A percentile compares a stretch with the other conserved stretches of the same genome.
These are phyloP conservation scores for Atalantia buxifolia DNA, from an alignment of 345 rosid species.

Conservation along the genomic window DNA sequence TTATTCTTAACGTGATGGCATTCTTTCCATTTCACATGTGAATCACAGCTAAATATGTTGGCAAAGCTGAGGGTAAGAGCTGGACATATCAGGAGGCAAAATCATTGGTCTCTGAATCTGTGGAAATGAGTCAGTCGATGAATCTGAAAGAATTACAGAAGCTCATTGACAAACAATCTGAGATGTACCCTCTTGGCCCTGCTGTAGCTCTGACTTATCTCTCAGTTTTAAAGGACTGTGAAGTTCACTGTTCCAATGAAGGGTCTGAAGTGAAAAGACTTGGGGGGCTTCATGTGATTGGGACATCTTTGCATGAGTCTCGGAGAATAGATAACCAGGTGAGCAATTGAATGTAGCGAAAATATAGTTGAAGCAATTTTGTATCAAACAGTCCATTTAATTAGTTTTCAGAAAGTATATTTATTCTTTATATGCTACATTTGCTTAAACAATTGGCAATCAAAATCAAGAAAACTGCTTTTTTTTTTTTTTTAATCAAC, in stretches of 20 bases:
- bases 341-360: slow-evolving; percentile 16
- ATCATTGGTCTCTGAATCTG: slow-evolving; percentile 63
- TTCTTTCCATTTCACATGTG: slow-evolving; percentile 14
- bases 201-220: slow-evolving; percentile 79
- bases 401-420: slow-evolving; percentile 7
- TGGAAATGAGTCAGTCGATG: slow-evolving; percentile 79
- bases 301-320: slow-evolving; percentile 94
- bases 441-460: neutral
- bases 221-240: slow-evolving; percentile 83
- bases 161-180: slow-evolving; percentile 77
- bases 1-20: slow-evolving; percentile 10
- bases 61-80: slow-evolving; percentile 83
- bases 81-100: slow-evolving; percentile 75
- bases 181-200: slow-evolving; percentile 93
- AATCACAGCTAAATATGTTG: slow-evolving; percentile 80
- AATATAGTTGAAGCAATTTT: neutral
- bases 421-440: neutral
- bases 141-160: slow-evolving; percentile 51
- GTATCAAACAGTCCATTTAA: slow-evolving; percentile 1
- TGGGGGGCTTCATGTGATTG: slow-evolving; percentile 96
- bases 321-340: slow-evolving; percentile 98
- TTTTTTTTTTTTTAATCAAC: neutral
- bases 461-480: neutral
- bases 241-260: slow-evolving; percentile 75
- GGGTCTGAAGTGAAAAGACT: slow-evolving; percentile 92